Evolutionary conservation across 345 rosid genomes (phyloP).

Genomic region (Hibiscus mutabilis): DNA sequence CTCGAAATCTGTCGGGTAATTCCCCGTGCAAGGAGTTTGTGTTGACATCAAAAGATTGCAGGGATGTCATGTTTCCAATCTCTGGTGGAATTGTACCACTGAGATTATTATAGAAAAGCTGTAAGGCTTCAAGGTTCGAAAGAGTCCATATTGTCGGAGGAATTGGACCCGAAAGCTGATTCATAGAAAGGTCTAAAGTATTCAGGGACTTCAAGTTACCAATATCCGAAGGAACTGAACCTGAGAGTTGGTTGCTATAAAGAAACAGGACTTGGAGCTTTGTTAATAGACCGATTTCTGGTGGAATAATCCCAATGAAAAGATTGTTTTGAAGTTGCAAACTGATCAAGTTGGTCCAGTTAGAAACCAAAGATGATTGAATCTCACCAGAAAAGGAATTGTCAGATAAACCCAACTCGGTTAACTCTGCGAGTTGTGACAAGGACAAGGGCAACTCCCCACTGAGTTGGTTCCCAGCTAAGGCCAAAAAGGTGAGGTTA

Average conservation of each 20-base stretch:
- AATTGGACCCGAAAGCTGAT: conserved; percentile 45
- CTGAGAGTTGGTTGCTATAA: conserved; percentile 34
- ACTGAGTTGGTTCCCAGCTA: conserved; percentile 38
- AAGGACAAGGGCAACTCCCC: conserved; percentile 49
- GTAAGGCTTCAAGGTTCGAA: conserved; percentile 25
- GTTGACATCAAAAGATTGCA: conserved; percentile 33
- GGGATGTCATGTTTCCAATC: conserved; percentile 33
- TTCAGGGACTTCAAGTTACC: conserved; percentile 31
- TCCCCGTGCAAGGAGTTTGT: conserved; percentile 42
- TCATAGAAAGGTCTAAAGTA: conserved; percentile 36
- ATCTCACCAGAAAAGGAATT: conserved; percentile 45
- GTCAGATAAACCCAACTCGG: conserved; percentile 27
- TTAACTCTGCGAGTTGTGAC: conserved; percentile 32
- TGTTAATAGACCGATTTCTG: conserved; percentile 32
- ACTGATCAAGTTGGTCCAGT: conserved; percentile 40
- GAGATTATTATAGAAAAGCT: conserved; percentile 30
- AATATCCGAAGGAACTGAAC: conserved; percentile 42
- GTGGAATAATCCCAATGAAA: conserved; percentile 42
- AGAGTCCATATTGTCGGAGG: conserved; percentile 45
- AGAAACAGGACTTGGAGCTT: conserved; percentile 30
- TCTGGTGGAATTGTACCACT: background rate
- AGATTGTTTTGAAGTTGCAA: conserved; percentile 46
- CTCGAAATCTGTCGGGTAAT: conserved; percentile 42
- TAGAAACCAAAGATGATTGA: conserved; percentile 30
- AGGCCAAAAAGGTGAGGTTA: conserved; percentile 43